Evolutionary conservation across 176 grass and related monocot genomes (phyloP), one percentile per base, ranked within the genome.

Genomic region (Miscanthus lutarioriparius): DNA sequence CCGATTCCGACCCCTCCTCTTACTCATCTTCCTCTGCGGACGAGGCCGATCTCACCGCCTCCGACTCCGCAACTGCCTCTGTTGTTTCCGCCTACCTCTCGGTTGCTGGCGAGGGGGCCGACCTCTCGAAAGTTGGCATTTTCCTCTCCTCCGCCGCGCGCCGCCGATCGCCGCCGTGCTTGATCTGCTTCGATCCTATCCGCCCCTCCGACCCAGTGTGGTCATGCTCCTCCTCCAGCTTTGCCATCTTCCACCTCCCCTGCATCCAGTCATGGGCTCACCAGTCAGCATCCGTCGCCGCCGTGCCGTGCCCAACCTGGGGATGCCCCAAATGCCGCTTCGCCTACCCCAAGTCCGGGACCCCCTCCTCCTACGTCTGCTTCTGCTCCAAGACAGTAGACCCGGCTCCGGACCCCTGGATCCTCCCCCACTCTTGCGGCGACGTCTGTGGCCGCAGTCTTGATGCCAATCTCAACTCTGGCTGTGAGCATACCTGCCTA

Each of bases 181-280:
- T 98, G 77, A 95, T 98, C 85, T 98, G 96, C 85, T 87, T 98
- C 64, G 93, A 89, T 6, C 96, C 89, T 48, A 90, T 98, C 48
- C 93, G 91, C 39, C 87, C 79, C 48, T 87, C 87, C 8, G 93
- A 98, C 7, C 91, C 93, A 35, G 80, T 90, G 14, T 98, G 96
- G 96, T 91, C 96, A 45, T 93, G 93, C 89, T 76, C 80, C 66
- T 69, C 89, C 54, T 95, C 93, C 12, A 95, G 96, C 79, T 89
- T 93, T 30, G 93, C 96, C 33, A 75, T 93, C 69, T 87, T 98
- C 87, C 96, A 98, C 78, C 96, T 98, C 54, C 68, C 77, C 74
- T 98, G 96, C 89, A 95, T 98, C 87, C 96, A 98, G 64, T 93
- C 85, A 48, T 98, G 96, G 96, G 89, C 96, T 0, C 91, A 81